Evolutionary conservation across 441 rosid genomes (phyloP).

Genomic region (Croton setiger): DNA sequence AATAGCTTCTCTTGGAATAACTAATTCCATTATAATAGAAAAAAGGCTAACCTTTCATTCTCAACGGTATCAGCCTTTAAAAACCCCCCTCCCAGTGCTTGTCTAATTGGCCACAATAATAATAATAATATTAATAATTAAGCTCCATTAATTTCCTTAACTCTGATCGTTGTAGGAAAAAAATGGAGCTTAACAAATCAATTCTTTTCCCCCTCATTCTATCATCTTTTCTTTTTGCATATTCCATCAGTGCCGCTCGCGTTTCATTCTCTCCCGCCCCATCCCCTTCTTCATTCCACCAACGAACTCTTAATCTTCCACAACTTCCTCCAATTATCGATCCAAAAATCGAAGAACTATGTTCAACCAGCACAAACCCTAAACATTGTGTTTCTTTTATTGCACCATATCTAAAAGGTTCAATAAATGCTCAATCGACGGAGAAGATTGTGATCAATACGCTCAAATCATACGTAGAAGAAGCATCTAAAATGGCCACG

Average conservation of each 20-base stretch:
- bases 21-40: too few relatives aligned
- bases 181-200: conserved; percentile 2
- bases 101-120: not conserved
- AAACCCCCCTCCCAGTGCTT: not conserved
- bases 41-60: not conserved
- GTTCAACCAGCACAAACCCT: not conserved
- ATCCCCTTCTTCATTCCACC: not conserved
- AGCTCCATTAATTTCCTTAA: not conserved
- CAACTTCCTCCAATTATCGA: not conserved
- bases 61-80: not conserved
- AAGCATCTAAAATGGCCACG: not conserved
- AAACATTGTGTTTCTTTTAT: not conserved
- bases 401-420: not conserved
- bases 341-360: not conserved
- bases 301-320: not conserved
- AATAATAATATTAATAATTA: too few relatives aligned
- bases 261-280: not conserved
- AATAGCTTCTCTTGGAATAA: too few relatives aligned
- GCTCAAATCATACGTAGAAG: not conserved
- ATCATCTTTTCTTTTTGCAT: not conserved
- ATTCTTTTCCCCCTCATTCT: not conserved
- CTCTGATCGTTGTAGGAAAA: not conserved
- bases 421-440: not conserved
- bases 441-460: not conserved
- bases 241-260: not conserved